phyloP scores from a whole-genome alignment of 768 basidiomycete species.

The Amanita subjunquillea region DNA sequence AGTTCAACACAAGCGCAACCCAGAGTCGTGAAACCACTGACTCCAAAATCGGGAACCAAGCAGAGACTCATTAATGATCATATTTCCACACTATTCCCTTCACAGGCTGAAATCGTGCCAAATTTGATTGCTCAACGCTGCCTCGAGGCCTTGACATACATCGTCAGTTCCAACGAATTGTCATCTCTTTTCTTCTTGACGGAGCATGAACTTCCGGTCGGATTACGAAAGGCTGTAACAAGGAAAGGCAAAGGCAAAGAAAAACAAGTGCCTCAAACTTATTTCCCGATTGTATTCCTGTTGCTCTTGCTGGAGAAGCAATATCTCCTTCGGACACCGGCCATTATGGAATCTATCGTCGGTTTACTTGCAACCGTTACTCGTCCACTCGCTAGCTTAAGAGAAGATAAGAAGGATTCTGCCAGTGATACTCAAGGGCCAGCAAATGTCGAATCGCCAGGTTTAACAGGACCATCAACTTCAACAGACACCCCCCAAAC shows the following conservation, averaged over 20 bases:
- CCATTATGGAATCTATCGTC: conserved; percentile 91
- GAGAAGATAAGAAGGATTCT: conserved; percentile 23
- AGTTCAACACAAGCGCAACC: conserved; percentile 90
- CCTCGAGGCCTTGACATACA: conserved; percentile 81
- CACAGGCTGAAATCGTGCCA: conserved; percentile 74
- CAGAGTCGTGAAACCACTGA: conserved; percentile 40
- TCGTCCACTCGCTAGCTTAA: conserved; percentile 63
- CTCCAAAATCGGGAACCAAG: conserved; percentile 57
- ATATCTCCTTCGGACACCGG: conserved; percentile 74
- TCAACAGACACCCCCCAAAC: neutral
- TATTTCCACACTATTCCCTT: conserved; percentile 35
- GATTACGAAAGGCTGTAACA: conserved; percentile 52
- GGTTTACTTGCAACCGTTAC: conserved; percentile 82
- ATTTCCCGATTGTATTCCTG: conserved; percentile 87
- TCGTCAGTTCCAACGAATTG: conserved; percentile 76
- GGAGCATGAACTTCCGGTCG: conserved; percentile 85
- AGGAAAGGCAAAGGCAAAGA: conserved; percentile 97
- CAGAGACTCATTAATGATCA: conserved; percentile 53
- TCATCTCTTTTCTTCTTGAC: conserved; percentile 91
- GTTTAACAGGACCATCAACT: neutral
- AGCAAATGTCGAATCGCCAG: neutral
- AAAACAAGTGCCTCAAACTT: conserved; percentile 66
- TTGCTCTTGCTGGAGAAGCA: conserved; percentile 84
- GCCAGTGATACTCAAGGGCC: conserved; percentile 9
- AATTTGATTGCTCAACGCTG: conserved; percentile 92